Evolutionary conservation across 345 rosid genomes (phyloP), one percentile per base, ranked within the genome.

Genomic region (Sonneratia caseolaris): DNA sequence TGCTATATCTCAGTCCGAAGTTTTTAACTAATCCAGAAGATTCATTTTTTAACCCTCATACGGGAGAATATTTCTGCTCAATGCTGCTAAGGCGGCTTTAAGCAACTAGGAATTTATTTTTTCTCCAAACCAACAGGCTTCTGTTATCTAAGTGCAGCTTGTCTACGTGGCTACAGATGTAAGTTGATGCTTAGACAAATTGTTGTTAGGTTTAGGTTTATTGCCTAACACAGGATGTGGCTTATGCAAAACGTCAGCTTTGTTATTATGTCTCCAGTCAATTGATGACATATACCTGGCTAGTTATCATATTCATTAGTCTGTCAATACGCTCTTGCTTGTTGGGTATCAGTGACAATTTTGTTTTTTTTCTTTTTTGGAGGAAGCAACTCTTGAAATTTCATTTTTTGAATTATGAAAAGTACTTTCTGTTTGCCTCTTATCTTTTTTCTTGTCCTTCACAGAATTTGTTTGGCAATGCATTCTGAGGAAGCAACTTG

Each of bases 401-500:
- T 19, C 32, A 14, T 15, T 69, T 27, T 27, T 27, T 27, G 32
- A 27, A 27, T 27, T 27, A 27, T 27, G 32, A 5, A 27, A 18
- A 37, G 42, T 19, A 21, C 16, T 68, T 40, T 1, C 5, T 51
- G 6, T 18, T 66, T 16, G 37, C 27, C 49, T 51, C 47, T 73
- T 35, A 48, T 42, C 5, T 42, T 42, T 73, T 19, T 38, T 67
- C 57, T 55, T 45, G 15, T n/a, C 22, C 19, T 72, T 64, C 82
- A 79, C 95, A 96, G 98, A 89, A 79, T 89, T 89, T 87, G 45
- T 91, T 71, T 96, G 98, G 98, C 86, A 88, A 71, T 96, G 98
- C 86, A 75, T 89, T 62, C 45, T 91, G 70, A 79, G 80, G 72
- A 89, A 89, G 75, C 91, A 89, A 78, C 75, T 86, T 71, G 75